phyloP scores from a whole-genome alignment of 2,329 filamentous ascomycete species.

The Penicillium palitans region DNA sequence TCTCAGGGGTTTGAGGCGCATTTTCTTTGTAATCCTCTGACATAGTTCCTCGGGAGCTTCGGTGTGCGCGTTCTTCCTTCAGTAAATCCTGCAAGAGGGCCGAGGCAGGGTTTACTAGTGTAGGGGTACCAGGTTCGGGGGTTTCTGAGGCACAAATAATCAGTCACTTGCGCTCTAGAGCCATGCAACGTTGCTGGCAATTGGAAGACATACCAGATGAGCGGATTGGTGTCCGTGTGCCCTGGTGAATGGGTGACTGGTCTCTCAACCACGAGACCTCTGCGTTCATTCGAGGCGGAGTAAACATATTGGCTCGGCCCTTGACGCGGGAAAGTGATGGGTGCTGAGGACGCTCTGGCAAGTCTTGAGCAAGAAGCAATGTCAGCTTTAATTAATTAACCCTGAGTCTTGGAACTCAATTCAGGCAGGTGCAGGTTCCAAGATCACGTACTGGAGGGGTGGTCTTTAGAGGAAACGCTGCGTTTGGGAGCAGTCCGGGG shows the following conservation, averaged over 20 bases:
- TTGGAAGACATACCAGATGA: conserved; percentile 24
- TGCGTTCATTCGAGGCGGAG: conserved; percentile 26
- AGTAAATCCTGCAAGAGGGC: conserved; percentile 42
- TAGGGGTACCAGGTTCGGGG: conserved; percentile 31
- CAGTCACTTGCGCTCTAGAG: not conserved
- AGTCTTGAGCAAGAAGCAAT: conserved; percentile 18
- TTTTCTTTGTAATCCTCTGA: conserved; percentile 28
- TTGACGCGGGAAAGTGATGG: conserved; percentile 36
- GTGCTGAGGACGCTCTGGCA: conserved; percentile 29
- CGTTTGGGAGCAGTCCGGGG: conserved; percentile 19
- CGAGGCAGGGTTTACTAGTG: conserved; percentile 43
- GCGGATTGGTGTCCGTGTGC: conserved; percentile 26
- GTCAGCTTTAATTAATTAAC: conserved; percentile 17
- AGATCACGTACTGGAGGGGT: conserved; percentile 25
- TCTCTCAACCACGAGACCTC: conserved; percentile 36
- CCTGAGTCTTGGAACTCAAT: not conserved
- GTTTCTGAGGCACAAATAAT: conserved; percentile 26
- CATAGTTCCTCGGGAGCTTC: conserved; percentile 30
- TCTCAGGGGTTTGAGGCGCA: conserved; percentile 29
- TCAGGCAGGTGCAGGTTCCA: not conserved
- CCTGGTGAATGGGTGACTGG: conserved; percentile 27
- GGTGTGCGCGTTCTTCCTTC: conserved; percentile 44
- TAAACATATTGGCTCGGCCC: conserved; percentile 34
- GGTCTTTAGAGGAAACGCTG: conserved; percentile 22
- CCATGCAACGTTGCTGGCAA: not conserved